Conservation (phyloP, 805 yeast genomes). For the Metschnikowia gelsemii region DNA sequence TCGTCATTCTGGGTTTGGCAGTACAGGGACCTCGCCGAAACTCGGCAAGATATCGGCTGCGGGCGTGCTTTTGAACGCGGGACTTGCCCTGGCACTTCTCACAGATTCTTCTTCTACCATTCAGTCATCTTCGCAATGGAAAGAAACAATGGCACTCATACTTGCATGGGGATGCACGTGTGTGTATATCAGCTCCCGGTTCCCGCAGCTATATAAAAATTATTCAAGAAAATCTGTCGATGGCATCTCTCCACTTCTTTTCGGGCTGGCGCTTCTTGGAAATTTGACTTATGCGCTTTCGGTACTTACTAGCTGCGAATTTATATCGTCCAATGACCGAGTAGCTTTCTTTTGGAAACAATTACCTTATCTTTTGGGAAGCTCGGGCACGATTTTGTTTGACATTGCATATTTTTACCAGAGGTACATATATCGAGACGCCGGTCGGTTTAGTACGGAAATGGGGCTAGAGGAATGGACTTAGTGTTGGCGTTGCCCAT, state of each 20-base stretch:
- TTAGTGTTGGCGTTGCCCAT: too few relatives aligned
- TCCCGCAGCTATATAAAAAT: slow-evolving; percentile 84
- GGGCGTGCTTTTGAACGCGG: slow-evolving; percentile 18
- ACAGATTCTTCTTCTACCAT: not conserved
- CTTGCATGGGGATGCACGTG: slow-evolving; percentile 80
- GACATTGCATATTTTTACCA: slow-evolving; percentile 73
- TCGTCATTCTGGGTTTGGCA: slow-evolving; percentile 13
- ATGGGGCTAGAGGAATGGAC: slow-evolving; percentile 15
- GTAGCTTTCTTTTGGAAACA: slow-evolving; percentile 58
- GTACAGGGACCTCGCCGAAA: slow-evolving; percentile 13
- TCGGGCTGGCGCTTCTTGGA: slow-evolving; percentile 75
- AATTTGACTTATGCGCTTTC: slow-evolving; percentile 76
- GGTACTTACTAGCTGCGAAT: slow-evolving; percentile 64
- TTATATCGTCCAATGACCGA: slow-evolving; percentile 34
- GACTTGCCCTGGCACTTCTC: slow-evolving; percentile 16
- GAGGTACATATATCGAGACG: slow-evolving; percentile 34
- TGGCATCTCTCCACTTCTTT: slow-evolving; percentile 79
- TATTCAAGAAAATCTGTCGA: slow-evolving; percentile 76
- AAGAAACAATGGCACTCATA: slow-evolving; percentile 15
- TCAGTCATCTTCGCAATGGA: not conserved
- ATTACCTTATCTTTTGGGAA: slow-evolving; percentile 79
- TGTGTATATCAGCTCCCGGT: slow-evolving; percentile 72
- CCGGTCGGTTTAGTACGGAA: slow-evolving; percentile 11
- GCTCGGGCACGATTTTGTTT: slow-evolving; percentile 80
- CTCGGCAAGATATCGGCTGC: slow-evolving; percentile 8